Evolutionary conservation across 2,329 filamentous ascomycete species (phyloP), one percentile per base, ranked within the genome.

Genomic region (Colletotrichum kahawae): DNA sequence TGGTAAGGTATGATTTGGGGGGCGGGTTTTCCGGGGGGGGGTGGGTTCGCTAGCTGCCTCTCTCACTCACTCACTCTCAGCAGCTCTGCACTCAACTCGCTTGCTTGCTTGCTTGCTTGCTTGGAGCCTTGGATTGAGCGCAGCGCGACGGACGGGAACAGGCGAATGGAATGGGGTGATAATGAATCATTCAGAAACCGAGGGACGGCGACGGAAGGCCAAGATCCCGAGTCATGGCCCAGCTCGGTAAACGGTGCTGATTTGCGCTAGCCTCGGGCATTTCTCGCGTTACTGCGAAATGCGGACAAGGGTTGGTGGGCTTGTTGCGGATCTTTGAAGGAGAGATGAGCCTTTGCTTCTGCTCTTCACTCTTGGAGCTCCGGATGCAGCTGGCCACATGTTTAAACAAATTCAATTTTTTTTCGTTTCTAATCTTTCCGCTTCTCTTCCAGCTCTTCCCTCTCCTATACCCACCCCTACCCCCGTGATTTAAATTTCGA

Each of bases 101-200:
- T 51, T 48, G 64, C 48, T 36, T 64, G 57, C 57, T 36, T 64
- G 57, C 57, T 24, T 24, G 24, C 24, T 24, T 24, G 24, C 24
- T 24, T 24, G 38, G 18, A 43, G 43, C 43, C 43, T 48, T 51
- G 43, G 10, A 2, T 51, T 51, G 43, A 51, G 43, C 43, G 43
- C 43, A 51, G 38, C 38, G 38, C 38, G 9, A 16, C 36, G 34
- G 65, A 65, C 59, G 48, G 57, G 64, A 76, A 57, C 67, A 51
- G 72, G 72, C 72, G 59, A 76, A 73, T 69, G 36, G 57, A 71
- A 65, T 51, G 43, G 34, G 59, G 65, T 29, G 65, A 62, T 74
- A 66, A 76, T 76, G 74, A 70, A 73, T 74, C 74, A 69, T 74
- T 70, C 70, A 74, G 70, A 70, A 43, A 43, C 18, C 4, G 43